Percentiles rank a stretch among this genome's conserved stretches.
Conservation (phyloP, 164 flowering plant genomes). For the Vitis riparia region DNA sequence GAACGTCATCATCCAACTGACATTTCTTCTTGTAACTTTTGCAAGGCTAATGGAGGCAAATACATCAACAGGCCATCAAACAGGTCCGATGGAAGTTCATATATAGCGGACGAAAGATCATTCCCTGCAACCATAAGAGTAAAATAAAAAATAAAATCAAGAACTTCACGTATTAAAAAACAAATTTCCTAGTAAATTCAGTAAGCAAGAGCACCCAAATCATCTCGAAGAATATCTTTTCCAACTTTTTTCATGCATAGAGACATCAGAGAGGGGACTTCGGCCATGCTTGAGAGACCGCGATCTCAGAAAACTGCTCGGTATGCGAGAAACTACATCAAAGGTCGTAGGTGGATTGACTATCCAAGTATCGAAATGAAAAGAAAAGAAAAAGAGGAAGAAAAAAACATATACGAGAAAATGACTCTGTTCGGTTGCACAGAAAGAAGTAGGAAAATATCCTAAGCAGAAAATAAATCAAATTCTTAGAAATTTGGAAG, state of each 20-base stretch:
- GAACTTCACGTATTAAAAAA: background rate
- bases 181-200: background rate
- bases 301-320: too few relatives aligned
- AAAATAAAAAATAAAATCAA: background rate
- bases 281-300: constrained; percentile 20
- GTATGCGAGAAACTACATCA: too few relatives aligned
- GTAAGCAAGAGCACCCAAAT: background rate
- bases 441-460: too few relatives aligned
- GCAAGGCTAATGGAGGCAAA: constrained; percentile 56
- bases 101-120: constrained; percentile 30
- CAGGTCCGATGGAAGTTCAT: constrained; percentile 58
- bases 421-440: too few relatives aligned
- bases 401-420: too few relatives aligned
- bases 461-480: too few relatives aligned
- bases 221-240: constrained; percentile 35
- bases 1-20: constrained; percentile 16
- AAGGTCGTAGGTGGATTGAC: too few relatives aligned
- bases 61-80: constrained; percentile 40
- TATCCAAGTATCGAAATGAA: too few relatives aligned
- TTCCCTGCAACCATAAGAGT: constrained; percentile 33
- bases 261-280: constrained; percentile 33
- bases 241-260: constrained; percentile 32
- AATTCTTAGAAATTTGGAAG: too few relatives aligned
- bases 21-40: constrained; percentile 46
- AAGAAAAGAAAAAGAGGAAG: too few relatives aligned